Evolutionary conservation across 176 grass and related monocot genomes (phyloP), one percentile per base, ranked within the genome.

Genomic region (Elaeis guineensis): DNA sequence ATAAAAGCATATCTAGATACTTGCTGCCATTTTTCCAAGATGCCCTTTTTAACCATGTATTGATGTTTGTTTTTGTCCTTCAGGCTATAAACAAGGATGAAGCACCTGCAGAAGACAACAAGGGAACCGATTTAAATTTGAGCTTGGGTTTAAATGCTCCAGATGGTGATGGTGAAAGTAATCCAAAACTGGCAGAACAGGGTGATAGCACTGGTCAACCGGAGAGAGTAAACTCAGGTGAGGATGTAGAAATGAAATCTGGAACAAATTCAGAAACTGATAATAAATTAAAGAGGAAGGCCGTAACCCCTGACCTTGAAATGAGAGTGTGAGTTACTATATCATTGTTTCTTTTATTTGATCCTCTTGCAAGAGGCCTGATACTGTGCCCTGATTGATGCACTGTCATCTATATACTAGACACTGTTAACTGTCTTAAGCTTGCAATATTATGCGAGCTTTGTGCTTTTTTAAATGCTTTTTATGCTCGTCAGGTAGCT

Each of bases 261-360:
- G 17, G 21, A 68, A 17, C 25, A 26, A 55, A 55, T 39, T 55
- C 65, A 55, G 4, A 21, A 35, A 26, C 28, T 2, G 24, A 3
- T 21, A 68, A 68, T 35, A 68, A 55, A 52, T 44, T 55, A n/a
- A 68, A 68, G 65, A 56, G 65, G 29, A 68, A 68, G 55, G 26
- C 65, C 17, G 26, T 16, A 3, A 17, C 26, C 1, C 7, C 65
- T 23, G 65, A 68, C 28, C 65, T 68, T 35, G 52, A 68, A 55
- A 68, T 56, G 52, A 68, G 65, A 68, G 52, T 68, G 8, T 68
- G 65, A 68, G 23, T 26, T 55, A 39, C 19, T 21, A 4, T 17
- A 21, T 55, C 19, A 16, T 16, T 25, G 21, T 12, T 24, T 17
- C 18, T 17, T 35, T 35, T 17, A 20, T 52, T 21, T 52, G 14